Base-by-base conservation (phyloP, 2,329 filamentous ascomycete genomes). In the Hortaea werneckii region DNA sequence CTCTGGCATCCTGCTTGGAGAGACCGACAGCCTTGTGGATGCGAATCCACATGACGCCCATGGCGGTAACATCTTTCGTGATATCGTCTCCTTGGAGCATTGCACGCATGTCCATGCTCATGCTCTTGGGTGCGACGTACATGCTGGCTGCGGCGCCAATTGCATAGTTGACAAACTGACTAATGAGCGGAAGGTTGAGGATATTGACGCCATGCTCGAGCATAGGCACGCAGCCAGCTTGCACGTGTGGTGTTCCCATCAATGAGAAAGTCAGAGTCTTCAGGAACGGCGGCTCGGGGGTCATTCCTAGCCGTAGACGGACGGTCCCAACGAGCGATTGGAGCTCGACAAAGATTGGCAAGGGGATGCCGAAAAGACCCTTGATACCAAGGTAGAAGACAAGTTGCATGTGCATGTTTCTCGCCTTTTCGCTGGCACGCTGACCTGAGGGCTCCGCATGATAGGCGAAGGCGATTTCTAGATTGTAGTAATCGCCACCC, bases 391-490 rank as follows among this genome's bases (percentile, higher is more conserved):
- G 76, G 54, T 95, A 96, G 64, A 98, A 96, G 6, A 95, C 79
- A 10, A 96, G 68, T 58, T 94, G 85, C 87, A 95, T 95, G 59
- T 94, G 89, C 87, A 95, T 95, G 63, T 95, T 96, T 54, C 84
- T 79, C 5, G 88, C 87, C 65, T 89, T 59, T 40, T 85, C 83
- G 2, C 85, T 83, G 10, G 87, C 76, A 41, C 82, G 78, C 47
- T 73, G 72, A 5, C 78, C 75, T 2, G 78, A 82, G 9, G 88
- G 88, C 61, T 83, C 80, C 7, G 90, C 87, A 59, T 95, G 88
- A 63, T 95, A 95, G 1, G 89, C 89, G 58, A 95, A 83, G 0
- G 87, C 87, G 27, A 86, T 82, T 64, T 95, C 89, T 41, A 95
- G 73, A 58, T 95, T 95, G 72, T 95, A 95, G 61, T 85, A 94